phyloP scores from a whole-genome alignment of 805 yeast genomes.

The Yamadazyma endophytica region DNA sequence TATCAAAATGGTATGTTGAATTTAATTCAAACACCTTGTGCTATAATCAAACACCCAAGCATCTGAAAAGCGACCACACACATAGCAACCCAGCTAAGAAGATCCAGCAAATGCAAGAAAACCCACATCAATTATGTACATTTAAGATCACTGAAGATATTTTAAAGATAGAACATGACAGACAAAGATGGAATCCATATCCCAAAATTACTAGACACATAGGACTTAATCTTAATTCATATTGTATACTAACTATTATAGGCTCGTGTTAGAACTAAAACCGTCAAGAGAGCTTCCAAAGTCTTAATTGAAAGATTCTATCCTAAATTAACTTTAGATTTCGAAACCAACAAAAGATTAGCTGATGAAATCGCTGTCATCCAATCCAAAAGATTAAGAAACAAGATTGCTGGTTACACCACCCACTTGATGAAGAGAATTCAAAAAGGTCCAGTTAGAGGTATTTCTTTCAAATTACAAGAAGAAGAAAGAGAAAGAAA shows the following conservation, averaged over 20 bases:
- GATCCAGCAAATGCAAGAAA: too few relatives aligned
- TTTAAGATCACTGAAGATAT: conserved; percentile 3
- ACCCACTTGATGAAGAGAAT: conserved; percentile 99
- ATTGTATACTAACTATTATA: conserved; percentile 32
- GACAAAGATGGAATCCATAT: background rate
- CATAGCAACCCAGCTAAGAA: too few relatives aligned
- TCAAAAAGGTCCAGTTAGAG: conserved; percentile 99
- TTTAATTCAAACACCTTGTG: too few relatives aligned
- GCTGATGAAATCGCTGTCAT: conserved; percentile 97
- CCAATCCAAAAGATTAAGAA: conserved; percentile 99
- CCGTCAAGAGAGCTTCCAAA: conserved; percentile 99
- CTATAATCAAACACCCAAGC: too few relatives aligned
- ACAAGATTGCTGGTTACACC: conserved; percentile 99
- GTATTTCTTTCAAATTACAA: conserved; percentile 99
- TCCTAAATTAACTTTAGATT: conserved; percentile 99
- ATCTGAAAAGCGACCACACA: too few relatives aligned
- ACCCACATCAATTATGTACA: too few relatives aligned
- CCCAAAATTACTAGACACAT: background rate
- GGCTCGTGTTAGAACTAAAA: conserved; percentile 99
- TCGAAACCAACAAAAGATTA: conserved; percentile 99
- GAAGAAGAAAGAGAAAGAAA: conserved; percentile 99
- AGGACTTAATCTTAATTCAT: background rate
- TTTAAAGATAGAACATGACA: conserved; percentile 1
- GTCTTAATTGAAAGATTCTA: conserved; percentile 98
- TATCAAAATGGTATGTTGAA: background rate